phyloP scores from a whole-genome alignment of 2,329 filamentous ascomycete genomes.

The Curvularia eragrostidis region DNA sequence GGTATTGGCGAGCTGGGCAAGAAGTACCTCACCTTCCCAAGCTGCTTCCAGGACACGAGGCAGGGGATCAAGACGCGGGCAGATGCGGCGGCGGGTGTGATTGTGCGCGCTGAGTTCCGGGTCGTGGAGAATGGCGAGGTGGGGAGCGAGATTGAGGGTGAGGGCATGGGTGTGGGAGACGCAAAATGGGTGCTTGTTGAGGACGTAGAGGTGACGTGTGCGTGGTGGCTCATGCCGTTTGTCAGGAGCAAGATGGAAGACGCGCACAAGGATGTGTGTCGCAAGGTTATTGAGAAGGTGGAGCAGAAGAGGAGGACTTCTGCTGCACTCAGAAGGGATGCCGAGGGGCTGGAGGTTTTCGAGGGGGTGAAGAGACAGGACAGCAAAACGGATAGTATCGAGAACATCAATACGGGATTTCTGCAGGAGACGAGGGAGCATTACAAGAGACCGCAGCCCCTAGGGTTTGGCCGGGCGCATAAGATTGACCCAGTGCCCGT shows the following conservation, averaged over 20 bases:
- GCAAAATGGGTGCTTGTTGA: conserved; percentile 46
- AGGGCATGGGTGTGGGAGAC: conserved; percentile 42
- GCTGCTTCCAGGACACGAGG: conserved; percentile 44
- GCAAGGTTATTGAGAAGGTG: conserved; percentile 44
- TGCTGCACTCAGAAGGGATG: neutral
- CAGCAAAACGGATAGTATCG: conserved; percentile 24
- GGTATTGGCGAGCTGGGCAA: conserved; percentile 40
- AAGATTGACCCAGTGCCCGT: neutral
- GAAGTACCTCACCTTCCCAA: conserved; percentile 42
- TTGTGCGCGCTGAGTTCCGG: conserved; percentile 42
- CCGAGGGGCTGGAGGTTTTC: neutral
- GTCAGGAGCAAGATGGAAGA: conserved; percentile 44
- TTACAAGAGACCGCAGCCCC: conserved; percentile 5
- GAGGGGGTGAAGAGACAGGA: conserved; percentile 3
- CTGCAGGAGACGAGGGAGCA: conserved; percentile 7
- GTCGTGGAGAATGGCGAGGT: conserved; percentile 35
- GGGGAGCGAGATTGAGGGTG: conserved; percentile 40
- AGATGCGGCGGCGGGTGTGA: conserved; percentile 38
- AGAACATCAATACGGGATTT: conserved; percentile 10
- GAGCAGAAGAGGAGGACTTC: conserved; percentile 26
- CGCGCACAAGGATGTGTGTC: conserved; percentile 43
- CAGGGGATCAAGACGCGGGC: conserved; percentile 44
- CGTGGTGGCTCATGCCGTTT: conserved; percentile 48
- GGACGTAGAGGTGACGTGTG: conserved; percentile 44
- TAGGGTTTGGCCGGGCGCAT: conserved; percentile 7